A percentile compares a stretch with the other conserved stretches of the same genome.
These are phyloP conservation scores for Musa itinerans DNA, from an alignment of 176 grass and related monocot genomes.

Conservation along the genomic window DNA sequence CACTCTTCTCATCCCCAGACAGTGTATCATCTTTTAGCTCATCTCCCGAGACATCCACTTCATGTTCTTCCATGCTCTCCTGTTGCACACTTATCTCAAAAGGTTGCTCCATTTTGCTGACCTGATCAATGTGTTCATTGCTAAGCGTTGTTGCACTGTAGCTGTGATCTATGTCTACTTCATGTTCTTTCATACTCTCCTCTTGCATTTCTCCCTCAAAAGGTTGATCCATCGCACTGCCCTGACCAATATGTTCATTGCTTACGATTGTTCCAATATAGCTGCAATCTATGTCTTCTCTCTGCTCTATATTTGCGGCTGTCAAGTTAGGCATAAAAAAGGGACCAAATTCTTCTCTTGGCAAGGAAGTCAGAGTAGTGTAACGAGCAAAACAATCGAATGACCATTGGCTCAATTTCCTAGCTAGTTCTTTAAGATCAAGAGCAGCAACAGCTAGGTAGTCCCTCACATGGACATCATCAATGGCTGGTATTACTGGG, in stretches of 20 bases:
- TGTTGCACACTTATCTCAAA: background rate
- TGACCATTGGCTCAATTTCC: conserved; percentile 50
- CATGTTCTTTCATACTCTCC: background rate
- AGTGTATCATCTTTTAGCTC: conserved; percentile 4
- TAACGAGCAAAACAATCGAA: conserved; percentile 33
- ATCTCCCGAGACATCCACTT: background rate
- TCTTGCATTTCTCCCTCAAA: background rate
- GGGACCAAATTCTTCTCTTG: conserved; percentile 30
- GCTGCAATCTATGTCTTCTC: conserved; percentile 28
- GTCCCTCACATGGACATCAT: conserved; percentile 40
- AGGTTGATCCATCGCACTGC: conserved; percentile 14
- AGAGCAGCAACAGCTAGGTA: conserved; percentile 28
- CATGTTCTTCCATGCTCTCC: background rate
- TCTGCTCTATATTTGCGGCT: conserved; percentile 22
- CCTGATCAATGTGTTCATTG: no score
- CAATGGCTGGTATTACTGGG: conserved; percentile 35
- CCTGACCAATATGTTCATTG: background rate
- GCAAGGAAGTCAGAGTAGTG: conserved; percentile 13
- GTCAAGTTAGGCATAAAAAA: conserved; percentile 44
- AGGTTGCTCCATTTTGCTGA: background rate
- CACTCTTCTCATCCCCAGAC: background rate
- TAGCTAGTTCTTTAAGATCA: conserved; percentile 21
- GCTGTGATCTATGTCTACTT: background rate
- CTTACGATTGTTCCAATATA: conserved; percentile 19
- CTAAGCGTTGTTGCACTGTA: background rate